Base-by-base conservation (phyloP, 352 stramenopile species). In the Globisporangium polare region DNA sequence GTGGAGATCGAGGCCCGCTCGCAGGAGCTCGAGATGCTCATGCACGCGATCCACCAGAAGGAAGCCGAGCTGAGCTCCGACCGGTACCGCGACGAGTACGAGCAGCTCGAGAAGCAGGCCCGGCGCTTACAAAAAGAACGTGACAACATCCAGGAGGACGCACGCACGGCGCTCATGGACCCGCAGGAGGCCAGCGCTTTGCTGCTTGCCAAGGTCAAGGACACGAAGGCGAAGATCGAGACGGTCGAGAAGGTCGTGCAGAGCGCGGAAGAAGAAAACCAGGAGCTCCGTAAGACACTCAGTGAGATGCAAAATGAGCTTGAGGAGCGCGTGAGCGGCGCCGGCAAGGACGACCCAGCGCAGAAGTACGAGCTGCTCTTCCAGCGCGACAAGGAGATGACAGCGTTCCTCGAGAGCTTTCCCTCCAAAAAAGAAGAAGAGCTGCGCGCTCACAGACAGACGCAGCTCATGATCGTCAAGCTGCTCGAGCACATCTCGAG, bases 371-470 rank as follows among this genome's bases (percentile, higher is more conserved):
- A 97, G 57, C 71, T 86, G 27, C 73, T 97, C 26, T 90, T 89
- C 66, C 79, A 96, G 72, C 77, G 87, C 27, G 92, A 98, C 74
- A 82, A 92, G 64, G 90, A 97, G 69, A 97, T 97, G 92, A 97
- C 83, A 9, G 47, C 73, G 26, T 97, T 97, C 62, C 78, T 97
- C 2, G 87, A 96, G 26, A 68, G 66, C 5, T 97, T 94, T 56
- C 83, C 92, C 22, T 69, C 68, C 13, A 89, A 89, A 27, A 91
- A 84, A 42, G 75, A 83, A 5, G 71, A 83, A 3, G 86, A 92
- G 51, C 37, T 89, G 37, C 63, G 82, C 31, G 67, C 68, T 0
- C 82, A 89, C 53, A 72, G 72, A 1, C 20, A 84, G 31, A 68
- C 81, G 27, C 86, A 96, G 65, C 63, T 77, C 6, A 87, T 94